Evolutionary conservation across 1,284 basidiomycete species (phyloP).

Genomic region (Moesziomyces globuligerus): DNA sequence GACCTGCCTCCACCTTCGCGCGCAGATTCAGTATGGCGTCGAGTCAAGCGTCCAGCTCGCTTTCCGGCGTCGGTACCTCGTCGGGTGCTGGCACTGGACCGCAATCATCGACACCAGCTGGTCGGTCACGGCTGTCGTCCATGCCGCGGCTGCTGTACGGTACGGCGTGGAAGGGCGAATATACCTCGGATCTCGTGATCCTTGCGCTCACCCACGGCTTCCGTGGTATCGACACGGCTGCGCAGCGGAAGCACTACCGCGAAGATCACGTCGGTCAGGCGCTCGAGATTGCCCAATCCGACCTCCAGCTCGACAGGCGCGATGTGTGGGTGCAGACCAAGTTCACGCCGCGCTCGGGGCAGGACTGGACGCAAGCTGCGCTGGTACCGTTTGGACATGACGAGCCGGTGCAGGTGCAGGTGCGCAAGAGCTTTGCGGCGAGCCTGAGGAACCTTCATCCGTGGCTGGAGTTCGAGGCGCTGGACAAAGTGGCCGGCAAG

Average conservation of each 20-base stretch:
- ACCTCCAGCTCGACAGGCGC: constrained; percentile 39
- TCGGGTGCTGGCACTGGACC: neutral
- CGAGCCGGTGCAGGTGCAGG: constrained; percentile 50
- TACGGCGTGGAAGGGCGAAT: constrained; percentile 63
- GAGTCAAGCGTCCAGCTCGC: constrained; percentile 14
- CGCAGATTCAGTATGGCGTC: constrained; percentile 26
- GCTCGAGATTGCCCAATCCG: constrained; percentile 31
- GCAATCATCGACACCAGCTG: constrained; percentile 1
- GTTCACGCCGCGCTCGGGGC: constrained; percentile 58
- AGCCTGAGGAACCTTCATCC: constrained; percentile 52
- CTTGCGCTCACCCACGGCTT: constrained; percentile 59
- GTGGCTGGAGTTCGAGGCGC: constrained; percentile 31
- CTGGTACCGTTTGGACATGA: constrained; percentile 48
- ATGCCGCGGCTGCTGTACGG: constrained; percentile 63
- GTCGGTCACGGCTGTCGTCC: constrained; percentile 14
- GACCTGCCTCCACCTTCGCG: no score
- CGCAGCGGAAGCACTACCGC: constrained; percentile 64
- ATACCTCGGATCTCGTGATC: constrained; percentile 53
- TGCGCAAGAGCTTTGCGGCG: constrained; percentile 42
- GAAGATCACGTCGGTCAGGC: constrained; percentile 63
- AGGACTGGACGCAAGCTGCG: constrained; percentile 47
- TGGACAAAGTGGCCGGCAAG: constrained; percentile 13
- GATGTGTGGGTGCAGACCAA: constrained; percentile 64
- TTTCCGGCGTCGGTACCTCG: constrained; percentile 1
- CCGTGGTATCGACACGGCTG: constrained; percentile 63